These are phyloP conservation scores for Mucuna pruriens DNA, from an alignment of 306 rosid species.

Conservation along the genomic window DNA sequence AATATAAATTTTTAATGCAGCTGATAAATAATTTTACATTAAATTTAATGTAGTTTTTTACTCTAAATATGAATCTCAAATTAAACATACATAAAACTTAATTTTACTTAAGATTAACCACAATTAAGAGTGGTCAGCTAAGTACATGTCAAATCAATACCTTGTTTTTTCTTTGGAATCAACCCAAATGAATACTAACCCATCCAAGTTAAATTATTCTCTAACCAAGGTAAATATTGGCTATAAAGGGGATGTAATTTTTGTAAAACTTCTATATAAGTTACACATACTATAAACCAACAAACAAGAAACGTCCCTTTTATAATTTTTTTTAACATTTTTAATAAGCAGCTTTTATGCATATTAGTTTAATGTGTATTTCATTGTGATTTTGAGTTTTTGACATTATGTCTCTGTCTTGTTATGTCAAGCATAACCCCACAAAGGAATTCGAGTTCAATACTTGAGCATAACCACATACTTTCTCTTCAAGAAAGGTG, in stretches of 20 bases:
- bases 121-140: no score
- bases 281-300: background rate
- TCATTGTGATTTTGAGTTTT: background rate
- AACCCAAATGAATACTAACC: background rate
- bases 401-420: background rate
- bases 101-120: no score
- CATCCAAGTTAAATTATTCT: background rate
- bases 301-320: background rate
- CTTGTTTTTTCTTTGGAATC: no score
- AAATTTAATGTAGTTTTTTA: no score
- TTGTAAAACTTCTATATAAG: background rate
- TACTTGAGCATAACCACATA: background rate
- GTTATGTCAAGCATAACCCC: background rate
- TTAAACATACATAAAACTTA: no score
- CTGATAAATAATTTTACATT: no score
- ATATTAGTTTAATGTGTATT: background rate
- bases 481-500: background rate
- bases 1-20: no score
- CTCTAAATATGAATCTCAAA: no score
- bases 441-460: background rate
- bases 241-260: background rate
- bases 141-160: no score
- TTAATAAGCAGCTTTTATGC: background rate
- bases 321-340: background rate
- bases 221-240: background rate